Evolutionary conservation across 805 yeast species (phyloP).

Genomic region (Suhomyces sp.): DNA sequence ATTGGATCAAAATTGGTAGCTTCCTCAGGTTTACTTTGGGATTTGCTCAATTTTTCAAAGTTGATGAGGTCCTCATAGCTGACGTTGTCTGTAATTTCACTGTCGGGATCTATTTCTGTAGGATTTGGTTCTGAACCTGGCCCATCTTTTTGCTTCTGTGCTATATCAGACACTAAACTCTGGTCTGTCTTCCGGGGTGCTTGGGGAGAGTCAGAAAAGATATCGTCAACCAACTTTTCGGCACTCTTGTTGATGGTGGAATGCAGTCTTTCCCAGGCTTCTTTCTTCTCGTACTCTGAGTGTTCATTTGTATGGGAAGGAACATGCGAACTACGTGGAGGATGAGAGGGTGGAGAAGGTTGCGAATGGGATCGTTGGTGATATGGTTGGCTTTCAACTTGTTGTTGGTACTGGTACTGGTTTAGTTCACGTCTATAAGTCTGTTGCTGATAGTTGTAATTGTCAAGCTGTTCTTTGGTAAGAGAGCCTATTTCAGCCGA

Average conservation of each 20-base stretch:
- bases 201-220: constrained; percentile 25
- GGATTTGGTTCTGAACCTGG: not conserved
- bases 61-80: not conserved
- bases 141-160: constrained; percentile 1
- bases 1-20: not conserved
- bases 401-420: constrained; percentile 13
- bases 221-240: constrained; percentile 39
- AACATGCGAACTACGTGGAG: not conserved
- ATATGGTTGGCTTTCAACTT: not conserved
- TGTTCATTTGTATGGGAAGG: constrained; percentile 5
- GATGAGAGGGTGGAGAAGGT: not conserved
- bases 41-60: not conserved
- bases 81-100: not conserved
- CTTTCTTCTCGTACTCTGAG: constrained; percentile 26
- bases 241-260: constrained; percentile 28
- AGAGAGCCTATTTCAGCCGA: constrained; percentile 13
- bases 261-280: constrained; percentile 36
- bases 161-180: constrained; percentile 18
- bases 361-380: not conserved
- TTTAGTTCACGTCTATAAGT: constrained; percentile 17
- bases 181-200: constrained; percentile 13
- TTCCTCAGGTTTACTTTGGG: not conserved
- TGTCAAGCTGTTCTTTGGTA: constrained; percentile 21
- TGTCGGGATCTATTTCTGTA: no score
- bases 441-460: constrained; percentile 20